Conservation (phyloP, 805 yeast genomes). For the Saccharomycopsis guyanensis region DNA sequence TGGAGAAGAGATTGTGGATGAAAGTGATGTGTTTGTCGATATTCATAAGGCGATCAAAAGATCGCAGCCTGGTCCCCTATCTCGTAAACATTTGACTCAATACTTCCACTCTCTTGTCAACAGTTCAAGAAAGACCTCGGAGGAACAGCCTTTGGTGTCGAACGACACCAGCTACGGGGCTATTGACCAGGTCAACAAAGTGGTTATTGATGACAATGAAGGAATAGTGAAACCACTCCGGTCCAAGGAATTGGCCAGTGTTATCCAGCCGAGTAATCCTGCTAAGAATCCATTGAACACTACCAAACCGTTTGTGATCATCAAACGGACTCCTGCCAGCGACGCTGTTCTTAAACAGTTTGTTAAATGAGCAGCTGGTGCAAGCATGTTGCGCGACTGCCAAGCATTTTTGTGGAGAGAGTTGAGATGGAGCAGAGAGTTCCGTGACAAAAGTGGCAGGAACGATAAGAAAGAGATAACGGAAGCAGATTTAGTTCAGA, state of each 20-base stretch:
- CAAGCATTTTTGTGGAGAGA: no score
- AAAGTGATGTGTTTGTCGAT: slow-evolving; percentile 88
- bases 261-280: slow-evolving; percentile 37
- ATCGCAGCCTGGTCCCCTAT: slow-evolving; percentile 65
- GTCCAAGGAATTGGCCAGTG: slow-evolving; percentile 1
- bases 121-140: slow-evolving; percentile 30
- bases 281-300: slow-evolving; percentile 68
- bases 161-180: slow-evolving; percentile 6
- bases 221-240: slow-evolving; percentile 8
- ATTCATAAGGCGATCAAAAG: slow-evolving; percentile 81
- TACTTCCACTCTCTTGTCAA: slow-evolving; percentile 58
- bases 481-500: no score
- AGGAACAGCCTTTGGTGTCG: not conserved
- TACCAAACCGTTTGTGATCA: slow-evolving; percentile 56
- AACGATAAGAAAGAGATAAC: no score
- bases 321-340: slow-evolving; percentile 33
- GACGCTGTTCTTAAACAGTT: not conserved
- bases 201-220: not conserved
- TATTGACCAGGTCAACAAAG: slow-evolving; percentile 1
- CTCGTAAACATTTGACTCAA: slow-evolving; percentile 60
- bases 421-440: no score
- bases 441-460: no score
- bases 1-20: slow-evolving; percentile 97
- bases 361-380: no score
- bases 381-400: no score